These are phyloP conservation scores for Veloboletus limbatus DNA, from an alignment of 1,284 basidiomycete species.

Conservation along the genomic window DNA sequence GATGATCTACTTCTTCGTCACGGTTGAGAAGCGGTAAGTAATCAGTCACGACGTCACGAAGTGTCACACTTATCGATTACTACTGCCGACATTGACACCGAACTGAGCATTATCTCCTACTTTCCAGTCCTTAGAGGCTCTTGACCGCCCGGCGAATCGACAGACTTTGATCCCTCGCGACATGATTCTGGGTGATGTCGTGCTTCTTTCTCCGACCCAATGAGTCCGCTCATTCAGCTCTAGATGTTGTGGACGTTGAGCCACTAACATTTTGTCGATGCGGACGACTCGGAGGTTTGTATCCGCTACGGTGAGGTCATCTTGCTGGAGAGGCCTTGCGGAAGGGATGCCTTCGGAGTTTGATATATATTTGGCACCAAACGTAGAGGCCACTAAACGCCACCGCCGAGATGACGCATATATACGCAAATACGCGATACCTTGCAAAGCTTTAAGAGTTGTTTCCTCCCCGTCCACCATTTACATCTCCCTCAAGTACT, in stretches of 20 bases:
- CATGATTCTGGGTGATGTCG: background rate
- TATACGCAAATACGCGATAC: constrained; percentile 2
- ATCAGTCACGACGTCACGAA: background rate
- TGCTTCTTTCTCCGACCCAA: background rate
- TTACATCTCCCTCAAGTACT: background rate
- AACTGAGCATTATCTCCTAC: background rate
- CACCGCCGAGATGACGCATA: constrained; percentile 15
- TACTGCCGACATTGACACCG: constrained; percentile 2
- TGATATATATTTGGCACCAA: too few relatives aligned
- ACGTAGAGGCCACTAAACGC: constrained; percentile 20
- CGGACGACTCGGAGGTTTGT: too few relatives aligned
- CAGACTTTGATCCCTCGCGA: background rate
- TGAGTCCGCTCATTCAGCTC: background rate
- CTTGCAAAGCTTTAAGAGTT: constrained; percentile 16
- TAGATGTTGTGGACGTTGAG: background rate
- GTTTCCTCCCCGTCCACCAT: background rate
- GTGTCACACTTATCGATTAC: constrained; percentile 4
- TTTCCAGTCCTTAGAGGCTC: background rate
- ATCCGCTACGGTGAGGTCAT: too few relatives aligned
- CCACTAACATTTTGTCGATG: too few relatives aligned
- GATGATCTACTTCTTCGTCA: too few relatives aligned
- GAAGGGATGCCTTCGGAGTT: background rate
- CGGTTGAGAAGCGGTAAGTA: constrained; percentile 1
- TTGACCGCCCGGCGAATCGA: background rate
- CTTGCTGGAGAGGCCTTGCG: too few relatives aligned